Percentiles rank a stretch among this genome's conserved stretches.
These are phyloP conservation scores for Ascochyta viciae-villosae DNA, from an alignment of 2,329 filamentous ascomycete genomes.

Conservation along the genomic window DNA sequence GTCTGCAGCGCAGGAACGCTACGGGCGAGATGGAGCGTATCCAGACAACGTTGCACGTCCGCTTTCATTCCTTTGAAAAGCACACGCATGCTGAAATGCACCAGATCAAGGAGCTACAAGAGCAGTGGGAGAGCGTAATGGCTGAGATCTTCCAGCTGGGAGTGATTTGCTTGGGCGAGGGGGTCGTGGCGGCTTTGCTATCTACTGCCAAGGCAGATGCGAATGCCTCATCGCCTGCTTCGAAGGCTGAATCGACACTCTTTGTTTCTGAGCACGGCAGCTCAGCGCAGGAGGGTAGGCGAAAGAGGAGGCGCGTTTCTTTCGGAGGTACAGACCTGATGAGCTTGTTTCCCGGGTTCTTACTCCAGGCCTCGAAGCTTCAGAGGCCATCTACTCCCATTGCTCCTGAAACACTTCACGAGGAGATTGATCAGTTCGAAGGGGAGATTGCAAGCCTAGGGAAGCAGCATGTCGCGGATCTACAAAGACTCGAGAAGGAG, in stretches of 20 bases:
- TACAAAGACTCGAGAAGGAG: slow-evolving; percentile 31
- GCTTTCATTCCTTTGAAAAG: slow-evolving; percentile 31
- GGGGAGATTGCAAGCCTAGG: slow-evolving; percentile 27
- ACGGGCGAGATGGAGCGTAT: slow-evolving; percentile 18
- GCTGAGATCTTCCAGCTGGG: slow-evolving; percentile 44
- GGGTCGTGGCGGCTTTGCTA: slow-evolving; percentile 28
- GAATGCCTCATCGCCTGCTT: not conserved
- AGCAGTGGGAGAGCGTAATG: slow-evolving; percentile 35
- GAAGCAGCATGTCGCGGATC: slow-evolving; percentile 25
- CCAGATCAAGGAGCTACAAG: slow-evolving; percentile 29
- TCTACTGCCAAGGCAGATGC: slow-evolving; percentile 1
- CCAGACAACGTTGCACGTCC: slow-evolving; percentile 24
- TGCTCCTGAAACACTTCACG: slow-evolving; percentile 19
- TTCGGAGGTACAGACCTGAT: slow-evolving; percentile 17
- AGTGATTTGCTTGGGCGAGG: slow-evolving; percentile 30
- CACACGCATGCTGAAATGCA: slow-evolving; percentile 26
- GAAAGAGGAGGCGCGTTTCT: slow-evolving; percentile 33
- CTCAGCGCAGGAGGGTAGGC: not conserved
- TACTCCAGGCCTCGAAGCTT: slow-evolving; percentile 23
- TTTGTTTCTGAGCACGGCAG: slow-evolving; percentile 27
- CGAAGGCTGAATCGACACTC: slow-evolving; percentile 20
- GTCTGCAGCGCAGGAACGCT: slow-evolving; percentile 11
- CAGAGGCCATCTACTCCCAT: slow-evolving; percentile 7
- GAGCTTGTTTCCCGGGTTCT: slow-evolving; percentile 25
- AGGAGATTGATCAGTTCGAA: slow-evolving; percentile 25